Percentiles rank a stretch among this genome's conserved stretches.
phyloP scores from a whole-genome alignment of 495 filamentous ascomycete genomes.

The Penicillium psychrofluorescens region DNA sequence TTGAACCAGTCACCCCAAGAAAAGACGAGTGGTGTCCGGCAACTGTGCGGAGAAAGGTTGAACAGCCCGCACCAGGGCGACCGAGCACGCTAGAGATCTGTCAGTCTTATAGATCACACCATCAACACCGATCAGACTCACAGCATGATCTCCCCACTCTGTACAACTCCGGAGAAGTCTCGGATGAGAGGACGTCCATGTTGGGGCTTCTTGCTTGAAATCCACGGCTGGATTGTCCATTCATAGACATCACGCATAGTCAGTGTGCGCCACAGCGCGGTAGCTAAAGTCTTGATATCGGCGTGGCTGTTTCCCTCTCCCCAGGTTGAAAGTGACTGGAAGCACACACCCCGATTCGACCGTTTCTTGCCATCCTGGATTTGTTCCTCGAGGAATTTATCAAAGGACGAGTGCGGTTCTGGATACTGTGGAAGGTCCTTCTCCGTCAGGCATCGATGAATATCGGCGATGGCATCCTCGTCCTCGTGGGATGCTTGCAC shows the following conservation, averaged over 20 bases:
- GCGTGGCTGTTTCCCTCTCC: slow-evolving; percentile 23
- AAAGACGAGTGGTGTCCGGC: slow-evolving; percentile 75
- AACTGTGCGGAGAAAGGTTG: slow-evolving; percentile 79
- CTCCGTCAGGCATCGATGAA: slow-evolving; percentile 26
- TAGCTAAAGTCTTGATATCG: slow-evolving; percentile 26
- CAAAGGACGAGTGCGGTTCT: slow-evolving; percentile 30
- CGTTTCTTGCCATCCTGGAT: slow-evolving; percentile 24
- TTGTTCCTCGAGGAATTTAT: slow-evolving; percentile 30
- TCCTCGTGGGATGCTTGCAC: slow-evolving; percentile 26
- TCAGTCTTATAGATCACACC: not conserved
- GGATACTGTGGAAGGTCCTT: slow-evolving; percentile 15
- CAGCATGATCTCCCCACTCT: slow-evolving; percentile 69
- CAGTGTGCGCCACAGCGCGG: slow-evolving; percentile 28
- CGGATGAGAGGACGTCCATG: slow-evolving; percentile 31
- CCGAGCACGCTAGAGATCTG: slow-evolving; percentile 55
- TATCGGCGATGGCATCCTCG: slow-evolving; percentile 27
- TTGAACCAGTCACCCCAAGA: slow-evolving; percentile 66
- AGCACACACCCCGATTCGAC: slow-evolving; percentile 28
- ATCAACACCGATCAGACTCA: slow-evolving; percentile 9
- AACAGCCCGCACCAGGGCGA: slow-evolving; percentile 78
- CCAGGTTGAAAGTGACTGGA: slow-evolving; percentile 32
- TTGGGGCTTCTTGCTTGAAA: slow-evolving; percentile 19
- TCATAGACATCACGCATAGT: slow-evolving; percentile 31
- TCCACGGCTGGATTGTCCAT: slow-evolving; percentile 31
- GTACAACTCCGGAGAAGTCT: slow-evolving; percentile 60